These are phyloP conservation scores for Claviceps maximensis DNA, from an alignment of 2,329 filamentous ascomycete genomes.

Conservation along the genomic window DNA sequence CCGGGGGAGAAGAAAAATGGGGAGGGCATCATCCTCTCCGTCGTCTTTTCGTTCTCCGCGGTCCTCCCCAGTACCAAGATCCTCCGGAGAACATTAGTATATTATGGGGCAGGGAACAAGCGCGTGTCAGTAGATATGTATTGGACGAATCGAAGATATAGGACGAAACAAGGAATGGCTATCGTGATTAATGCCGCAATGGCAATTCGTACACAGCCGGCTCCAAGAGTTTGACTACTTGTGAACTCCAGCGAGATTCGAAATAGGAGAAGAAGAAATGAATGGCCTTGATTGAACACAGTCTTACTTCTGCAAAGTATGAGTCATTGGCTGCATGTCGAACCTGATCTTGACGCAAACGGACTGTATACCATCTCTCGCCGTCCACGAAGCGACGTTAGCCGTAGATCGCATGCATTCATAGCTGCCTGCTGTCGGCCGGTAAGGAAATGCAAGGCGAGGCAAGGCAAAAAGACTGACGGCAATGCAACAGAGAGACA, in stretches of 20 bases:
- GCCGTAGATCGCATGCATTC: background rate
- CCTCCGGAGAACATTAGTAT: background rate
- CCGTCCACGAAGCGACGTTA: background rate
- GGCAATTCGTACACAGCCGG: background rate
- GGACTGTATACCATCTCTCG: background rate
- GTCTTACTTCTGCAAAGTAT: background rate
- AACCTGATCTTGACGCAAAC: background rate
- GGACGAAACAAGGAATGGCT: background rate
- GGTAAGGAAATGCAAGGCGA: background rate
- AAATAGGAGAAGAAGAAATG: background rate
- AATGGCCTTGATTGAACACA: background rate
- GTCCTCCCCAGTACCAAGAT: background rate
- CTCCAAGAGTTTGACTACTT: background rate
- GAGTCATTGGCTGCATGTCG: background rate
- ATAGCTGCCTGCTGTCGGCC: background rate
- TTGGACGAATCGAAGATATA: background rate
- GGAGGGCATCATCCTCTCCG: background rate
- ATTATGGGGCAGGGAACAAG: background rate
- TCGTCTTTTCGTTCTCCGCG: background rate
- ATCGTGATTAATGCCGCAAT: background rate
- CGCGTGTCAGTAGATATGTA: background rate
- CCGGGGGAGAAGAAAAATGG: too few relatives aligned
- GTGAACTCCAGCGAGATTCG: background rate
- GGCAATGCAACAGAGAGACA: background rate
- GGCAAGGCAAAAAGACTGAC: too few relatives aligned